These are phyloP conservation scores for Solanum commersonii DNA, from an alignment of 257 asterid genomes.

Conservation along the genomic window DNA sequence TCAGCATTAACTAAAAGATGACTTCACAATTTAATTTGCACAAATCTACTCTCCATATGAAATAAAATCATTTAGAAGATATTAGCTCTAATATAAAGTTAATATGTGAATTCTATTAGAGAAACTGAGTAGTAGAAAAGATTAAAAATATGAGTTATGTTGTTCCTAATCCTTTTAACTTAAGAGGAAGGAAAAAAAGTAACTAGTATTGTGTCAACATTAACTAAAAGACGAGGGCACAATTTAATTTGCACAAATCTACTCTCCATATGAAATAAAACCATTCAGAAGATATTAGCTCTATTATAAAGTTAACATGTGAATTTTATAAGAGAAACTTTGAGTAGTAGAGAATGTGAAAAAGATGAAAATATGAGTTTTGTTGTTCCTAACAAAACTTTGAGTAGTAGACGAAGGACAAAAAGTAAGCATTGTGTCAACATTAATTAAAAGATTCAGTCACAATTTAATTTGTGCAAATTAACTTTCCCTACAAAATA, in stretches of 20 bases:
- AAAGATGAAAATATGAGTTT: not conserved
- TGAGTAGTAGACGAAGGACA: not conserved
- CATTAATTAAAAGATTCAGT: not conserved
- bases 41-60: too few species aligned
- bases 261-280: not conserved
- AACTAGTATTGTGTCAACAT: not conserved
- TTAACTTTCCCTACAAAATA: not conserved
- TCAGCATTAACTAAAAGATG: too few species aligned
- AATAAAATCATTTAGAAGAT: too few species aligned
- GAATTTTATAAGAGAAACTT: not conserved
- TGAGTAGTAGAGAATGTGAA: not conserved
- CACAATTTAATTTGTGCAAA: not conserved
- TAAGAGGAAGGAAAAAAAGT: not conserved
- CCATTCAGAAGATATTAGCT: not conserved
- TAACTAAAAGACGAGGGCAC: not conserved
- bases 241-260: not conserved
- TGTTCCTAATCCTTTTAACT: not conserved
- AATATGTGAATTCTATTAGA: too few species aligned
- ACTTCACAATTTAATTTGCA: too few species aligned
- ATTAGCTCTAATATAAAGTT: too few species aligned
- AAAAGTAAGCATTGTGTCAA: too few species aligned
- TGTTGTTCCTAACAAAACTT: too few species aligned
- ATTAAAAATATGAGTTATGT: not conserved
- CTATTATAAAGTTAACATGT: not conserved
- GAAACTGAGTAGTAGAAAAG: too few species aligned